phyloP scores from a whole-genome alignment of 345 rosid species.

The Linum trigynum region DNA sequence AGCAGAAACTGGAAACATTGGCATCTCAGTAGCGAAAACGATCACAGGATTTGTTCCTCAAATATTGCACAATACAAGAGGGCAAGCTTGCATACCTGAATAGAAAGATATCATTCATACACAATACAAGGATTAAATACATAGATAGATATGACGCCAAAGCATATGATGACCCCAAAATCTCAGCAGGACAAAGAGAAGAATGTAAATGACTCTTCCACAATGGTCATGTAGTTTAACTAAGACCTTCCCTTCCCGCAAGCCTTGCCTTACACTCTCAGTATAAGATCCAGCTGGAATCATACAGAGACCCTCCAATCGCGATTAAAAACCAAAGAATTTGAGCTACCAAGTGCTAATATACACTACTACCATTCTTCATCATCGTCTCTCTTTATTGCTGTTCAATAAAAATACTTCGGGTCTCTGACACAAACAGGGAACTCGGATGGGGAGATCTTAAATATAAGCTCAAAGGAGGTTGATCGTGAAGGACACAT shows the following conservation, averaged over 20 bases:
- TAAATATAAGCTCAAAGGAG: conserved; percentile 32
- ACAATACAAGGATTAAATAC: background rate
- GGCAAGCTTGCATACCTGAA: no score
- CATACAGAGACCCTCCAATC: conserved; percentile 13
- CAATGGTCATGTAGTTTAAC: background rate
- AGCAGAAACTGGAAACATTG: no score
- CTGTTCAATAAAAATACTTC: conserved; percentile 11
- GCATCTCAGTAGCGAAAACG: no score
- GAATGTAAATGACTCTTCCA: background rate
- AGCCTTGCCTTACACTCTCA: background rate
- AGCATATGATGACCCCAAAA: background rate
- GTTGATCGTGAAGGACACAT: conserved; percentile 92
- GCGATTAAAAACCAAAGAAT: conserved; percentile 30
- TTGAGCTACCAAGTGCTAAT: conserved; percentile 21
- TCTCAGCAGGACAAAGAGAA: background rate
- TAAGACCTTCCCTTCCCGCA: background rate
- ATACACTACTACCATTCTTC: conserved; percentile 16
- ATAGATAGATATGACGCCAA: background rate
- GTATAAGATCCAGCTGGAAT: background rate
- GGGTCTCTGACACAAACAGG: conserved; percentile 9
- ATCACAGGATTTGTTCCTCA: no score
- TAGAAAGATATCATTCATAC: background rate
- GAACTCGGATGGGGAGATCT: background rate
- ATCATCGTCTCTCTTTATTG: conserved; percentile 23
- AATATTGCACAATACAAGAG: no score